These are phyloP conservation scores for Tolypocladium tundrense DNA, from an alignment of 2,329 filamentous ascomycete genomes.

Conservation along the genomic window DNA sequence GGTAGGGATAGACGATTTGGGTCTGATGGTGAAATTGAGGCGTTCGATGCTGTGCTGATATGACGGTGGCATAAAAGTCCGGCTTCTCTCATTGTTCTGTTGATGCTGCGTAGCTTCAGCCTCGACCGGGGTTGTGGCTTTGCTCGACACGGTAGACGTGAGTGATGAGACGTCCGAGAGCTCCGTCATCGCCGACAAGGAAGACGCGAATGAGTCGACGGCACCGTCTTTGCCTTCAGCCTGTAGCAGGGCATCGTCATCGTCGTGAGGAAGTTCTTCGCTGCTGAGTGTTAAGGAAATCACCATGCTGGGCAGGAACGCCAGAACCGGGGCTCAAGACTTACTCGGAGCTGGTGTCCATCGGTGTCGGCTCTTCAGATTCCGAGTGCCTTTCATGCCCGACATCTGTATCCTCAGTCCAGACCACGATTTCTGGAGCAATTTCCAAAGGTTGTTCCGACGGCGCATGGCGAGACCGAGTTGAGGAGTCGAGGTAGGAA, in stretches of 20 bases:
- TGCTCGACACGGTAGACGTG: conserved; percentile 47
- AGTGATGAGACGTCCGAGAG: conserved; percentile 45
- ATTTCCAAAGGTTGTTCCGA: conserved; percentile 24
- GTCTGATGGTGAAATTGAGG: conserved; percentile 48
- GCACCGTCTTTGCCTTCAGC: conserved; percentile 9
- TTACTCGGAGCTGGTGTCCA: conserved; percentile 16
- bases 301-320: neutral
- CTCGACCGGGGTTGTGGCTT: conserved; percentile 52
- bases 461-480: conserved; percentile 18
- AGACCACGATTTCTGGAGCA: conserved; percentile 33
- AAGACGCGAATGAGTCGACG: conserved; percentile 38
- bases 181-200: conserved; percentile 42
- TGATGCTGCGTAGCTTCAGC: conserved; percentile 17
- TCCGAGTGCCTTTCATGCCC: conserved; percentile 10
- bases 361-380: conserved; percentile 12
- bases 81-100: conserved; percentile 6
- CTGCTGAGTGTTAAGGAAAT: conserved; percentile 3
- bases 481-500: conserved; percentile 8
- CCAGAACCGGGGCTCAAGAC: conserved; percentile 5
- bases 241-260: conserved; percentile 8
- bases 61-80: conserved; percentile 11
- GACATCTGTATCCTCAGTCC: conserved; percentile 29
- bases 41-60: conserved; percentile 21
- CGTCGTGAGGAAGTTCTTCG: conserved; percentile 7
- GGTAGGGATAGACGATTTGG: conserved; percentile 75